Evolutionary conservation across 1,284 basidiomycete species (phyloP).

Genomic region (Hortiboletus rubellus): DNA sequence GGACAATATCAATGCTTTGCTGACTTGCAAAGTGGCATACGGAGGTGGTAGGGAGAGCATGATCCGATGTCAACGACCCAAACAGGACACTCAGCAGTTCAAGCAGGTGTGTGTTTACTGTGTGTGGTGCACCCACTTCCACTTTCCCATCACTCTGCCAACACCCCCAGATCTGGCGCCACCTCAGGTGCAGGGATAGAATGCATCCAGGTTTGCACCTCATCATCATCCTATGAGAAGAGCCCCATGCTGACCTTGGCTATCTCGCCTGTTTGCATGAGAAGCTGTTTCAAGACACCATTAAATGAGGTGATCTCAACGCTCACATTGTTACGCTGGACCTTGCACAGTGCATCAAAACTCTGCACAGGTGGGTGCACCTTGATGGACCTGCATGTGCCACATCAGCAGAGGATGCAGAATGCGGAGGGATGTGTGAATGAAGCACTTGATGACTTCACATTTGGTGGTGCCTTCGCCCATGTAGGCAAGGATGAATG

Average conservation of each 20-base stretch:
- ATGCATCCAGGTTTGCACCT: not conserved
- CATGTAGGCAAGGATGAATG: slow-evolving; percentile 93
- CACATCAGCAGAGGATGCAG: not conserved
- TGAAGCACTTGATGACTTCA: slow-evolving; percentile 86
- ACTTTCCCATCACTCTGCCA: not conserved
- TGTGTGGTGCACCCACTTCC: not conserved
- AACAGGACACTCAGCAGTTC: slow-evolving; percentile 51
- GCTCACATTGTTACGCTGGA: slow-evolving; percentile 92
- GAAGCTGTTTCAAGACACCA: slow-evolving; percentile 71
- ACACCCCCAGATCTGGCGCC: slow-evolving; percentile 12
- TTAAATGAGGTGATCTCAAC: slow-evolving; percentile 93
- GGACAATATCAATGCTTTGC: too few relatives aligned
- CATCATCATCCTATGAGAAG: slow-evolving; percentile 78
- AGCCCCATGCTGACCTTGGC: slow-evolving; percentile 85
- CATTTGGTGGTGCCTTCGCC: slow-evolving; percentile 92
- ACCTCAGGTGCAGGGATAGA: not conserved
- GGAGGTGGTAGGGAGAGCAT: slow-evolving; percentile 72
- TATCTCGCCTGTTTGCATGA: slow-evolving; percentile 81
- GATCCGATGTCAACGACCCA: slow-evolving; percentile 21
- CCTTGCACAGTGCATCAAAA: slow-evolving; percentile 90
- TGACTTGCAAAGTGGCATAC: slow-evolving; percentile 81
- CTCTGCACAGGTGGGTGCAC: slow-evolving; percentile 58
- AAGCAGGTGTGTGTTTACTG: slow-evolving; percentile 56
- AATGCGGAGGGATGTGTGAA: slow-evolving; percentile 17
- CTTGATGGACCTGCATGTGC: slow-evolving; percentile 54